phyloP scores from a whole-genome alignment of 2,329 filamentous ascomycete genomes.

The Tolypocladium nubicola region DNA sequence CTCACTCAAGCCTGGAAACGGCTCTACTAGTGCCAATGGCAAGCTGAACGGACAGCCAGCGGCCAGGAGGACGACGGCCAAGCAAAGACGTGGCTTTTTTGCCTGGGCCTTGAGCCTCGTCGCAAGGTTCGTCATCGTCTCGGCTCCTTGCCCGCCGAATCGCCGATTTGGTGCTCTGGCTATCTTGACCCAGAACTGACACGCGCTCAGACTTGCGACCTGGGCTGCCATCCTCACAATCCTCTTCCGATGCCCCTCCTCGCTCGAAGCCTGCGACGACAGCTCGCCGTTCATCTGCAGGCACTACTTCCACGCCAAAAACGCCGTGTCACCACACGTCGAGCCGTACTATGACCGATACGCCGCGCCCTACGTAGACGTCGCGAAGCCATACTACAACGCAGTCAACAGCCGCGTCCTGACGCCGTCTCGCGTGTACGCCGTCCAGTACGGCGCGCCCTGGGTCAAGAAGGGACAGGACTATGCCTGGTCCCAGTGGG shows the following conservation, averaged over 20 bases:
- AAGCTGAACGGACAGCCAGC: constrained; percentile 19
- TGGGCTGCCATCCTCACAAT: constrained; percentile 82
- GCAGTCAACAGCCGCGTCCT: constrained; percentile 53
- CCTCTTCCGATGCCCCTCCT: constrained; percentile 71
- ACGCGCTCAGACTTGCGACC: constrained; percentile 51
- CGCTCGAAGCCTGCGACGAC: constrained; percentile 55
- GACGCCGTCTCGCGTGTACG: constrained; percentile 55
- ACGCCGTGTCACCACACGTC: constrained; percentile 58
- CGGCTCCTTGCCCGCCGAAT: not conserved
- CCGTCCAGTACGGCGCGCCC: constrained; percentile 66
- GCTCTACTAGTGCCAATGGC: constrained; percentile 24
- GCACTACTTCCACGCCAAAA: constrained; percentile 62
- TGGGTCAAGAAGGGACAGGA: constrained; percentile 55
- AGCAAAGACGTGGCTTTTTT: constrained; percentile 17
- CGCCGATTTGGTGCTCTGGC: not conserved
- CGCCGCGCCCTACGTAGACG: constrained; percentile 70
- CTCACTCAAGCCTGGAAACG: constrained; percentile 26
- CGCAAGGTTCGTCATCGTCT: constrained; percentile 38
- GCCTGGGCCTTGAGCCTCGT: constrained; percentile 34
- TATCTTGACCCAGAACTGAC: not conserved
- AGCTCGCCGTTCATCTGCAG: constrained; percentile 70
- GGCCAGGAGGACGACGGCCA: constrained; percentile 11
- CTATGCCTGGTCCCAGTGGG: constrained; percentile 65
- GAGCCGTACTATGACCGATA: constrained; percentile 81
- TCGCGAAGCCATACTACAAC: constrained; percentile 65